Evolutionary conservation across 441 rosid species (phyloP).

Genomic region (Manihot esculenta): DNA sequence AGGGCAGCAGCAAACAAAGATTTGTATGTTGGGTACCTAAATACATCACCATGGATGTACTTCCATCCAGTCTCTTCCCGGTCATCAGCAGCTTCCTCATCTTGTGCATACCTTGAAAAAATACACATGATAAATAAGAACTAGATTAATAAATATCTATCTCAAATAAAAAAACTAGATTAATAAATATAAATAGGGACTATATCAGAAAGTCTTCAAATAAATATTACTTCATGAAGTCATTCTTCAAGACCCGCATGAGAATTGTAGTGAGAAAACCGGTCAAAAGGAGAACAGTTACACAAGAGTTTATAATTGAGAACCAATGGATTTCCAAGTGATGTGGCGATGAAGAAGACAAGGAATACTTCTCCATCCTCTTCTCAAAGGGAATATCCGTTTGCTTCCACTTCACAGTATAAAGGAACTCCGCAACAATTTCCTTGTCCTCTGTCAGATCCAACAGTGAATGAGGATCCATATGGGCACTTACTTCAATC

Average conservation of each 20-base stretch:
- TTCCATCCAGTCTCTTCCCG: constrained; percentile 97
- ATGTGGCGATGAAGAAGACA: constrained; percentile 74
- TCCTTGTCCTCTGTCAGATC: constrained; percentile 74
- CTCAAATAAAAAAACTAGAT: too few relatives aligned
- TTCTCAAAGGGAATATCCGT: constrained; percentile 70
- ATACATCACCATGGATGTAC: constrained; percentile 84
- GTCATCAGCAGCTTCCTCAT: constrained; percentile 85
- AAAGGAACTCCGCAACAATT: constrained; percentile 65
- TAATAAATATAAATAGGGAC: neutral
- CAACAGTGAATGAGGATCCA: constrained; percentile 64
- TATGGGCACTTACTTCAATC: constrained; percentile 57
- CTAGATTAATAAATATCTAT: neutral
- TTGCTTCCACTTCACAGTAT: constrained; percentile 84
- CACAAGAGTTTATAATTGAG: constrained; percentile 75
- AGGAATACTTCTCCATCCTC: constrained; percentile 83
- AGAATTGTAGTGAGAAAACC: constrained; percentile 90
- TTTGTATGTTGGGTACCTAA: constrained; percentile 68
- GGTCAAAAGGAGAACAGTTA: constrained; percentile 77
- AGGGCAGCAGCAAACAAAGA: constrained; percentile 75
- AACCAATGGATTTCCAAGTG: constrained; percentile 91
- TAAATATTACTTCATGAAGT: constrained; percentile 70
- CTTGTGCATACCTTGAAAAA: constrained; percentile 64
- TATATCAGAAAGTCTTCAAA: neutral
- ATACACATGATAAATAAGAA: neutral
- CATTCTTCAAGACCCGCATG: constrained; percentile 85